Evolutionary conservation across 192 early-diverging fungal species (phyloP), one percentile per base, ranked within the genome.

Genomic region (Diversispora epigaea): DNA sequence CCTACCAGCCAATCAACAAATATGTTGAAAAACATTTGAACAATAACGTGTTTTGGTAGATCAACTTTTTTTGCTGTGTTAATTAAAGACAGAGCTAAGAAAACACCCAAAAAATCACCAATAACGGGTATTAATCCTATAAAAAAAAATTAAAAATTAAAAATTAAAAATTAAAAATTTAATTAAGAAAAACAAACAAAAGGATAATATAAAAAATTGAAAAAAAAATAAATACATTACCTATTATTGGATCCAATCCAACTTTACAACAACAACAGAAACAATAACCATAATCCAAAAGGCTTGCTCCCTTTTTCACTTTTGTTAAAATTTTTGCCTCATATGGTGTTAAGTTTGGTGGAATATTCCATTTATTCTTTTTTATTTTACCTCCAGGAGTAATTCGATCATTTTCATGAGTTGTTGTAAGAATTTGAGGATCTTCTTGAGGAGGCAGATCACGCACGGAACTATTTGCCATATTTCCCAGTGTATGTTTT

Each of bases 1-100:
- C 83, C 73, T 83, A 84, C 86, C 43, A 77, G 52, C 78, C 84
- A 88, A 76, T 88, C 87, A 66, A 88, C 15, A 14, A 63, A 74
- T 4, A 86, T 79, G 40, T 88, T 88, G 43, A 79, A 45, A 22
- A 84, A 17, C 87, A 88, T 88, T 68, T 68, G 69, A 12, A 56
- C 21, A 1, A 78, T 72, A 5, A 88, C 25, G 15, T 61, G 15
- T 14, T 70, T 66, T 40, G 87, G 87, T 9, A 88, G 78, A 55
- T 85, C 76, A 50, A 54, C 21, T 68, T 80, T 44, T 50, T 73
- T 77, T 9, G 84, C 83, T 4, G 73, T 82, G 49, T 72, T 70
- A 22, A 88, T 58, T 1, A 88, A 46, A 7, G 78, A 70, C 40
- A 86, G 15, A 9, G 84, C 80, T 22, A 88, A 72, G 8, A 77